phyloP scores from a whole-genome alignment of 2,329 filamentous ascomycete genomes.

The Alternaria solani region DNA sequence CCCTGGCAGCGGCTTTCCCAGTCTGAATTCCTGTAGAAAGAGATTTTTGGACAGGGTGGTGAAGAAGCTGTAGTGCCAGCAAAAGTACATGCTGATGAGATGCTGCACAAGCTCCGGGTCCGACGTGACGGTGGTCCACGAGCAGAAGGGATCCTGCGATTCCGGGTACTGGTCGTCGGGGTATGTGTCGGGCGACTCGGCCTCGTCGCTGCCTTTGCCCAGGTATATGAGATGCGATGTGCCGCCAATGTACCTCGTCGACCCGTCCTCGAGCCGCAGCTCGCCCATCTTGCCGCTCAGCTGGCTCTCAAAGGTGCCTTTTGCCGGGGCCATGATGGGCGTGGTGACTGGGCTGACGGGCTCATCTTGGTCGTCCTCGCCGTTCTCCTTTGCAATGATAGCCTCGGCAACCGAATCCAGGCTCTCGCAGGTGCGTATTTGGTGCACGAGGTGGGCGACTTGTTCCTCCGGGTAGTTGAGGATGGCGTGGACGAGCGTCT shows the following conservation, averaged over 20 bases:
- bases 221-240: slow-evolving; percentile 93
- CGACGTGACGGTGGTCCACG: slow-evolving; percentile 86
- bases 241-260: slow-evolving; percentile 89
- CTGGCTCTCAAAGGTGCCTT: slow-evolving; percentile 72
- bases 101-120: slow-evolving; percentile 83
- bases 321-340: slow-evolving; percentile 45
- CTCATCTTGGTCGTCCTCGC: slow-evolving; percentile 55
- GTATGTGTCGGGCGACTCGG: slow-evolving; percentile 43
- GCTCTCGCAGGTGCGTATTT: slow-evolving; percentile 86
- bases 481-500: slow-evolving; percentile 92
- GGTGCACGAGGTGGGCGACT: slow-evolving; percentile 79
- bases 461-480: slow-evolving; percentile 90
- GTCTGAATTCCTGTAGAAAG: slow-evolving; percentile 85
- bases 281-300: slow-evolving; percentile 94
- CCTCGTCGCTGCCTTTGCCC: slow-evolving; percentile 43
- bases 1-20: slow-evolving; percentile 67
- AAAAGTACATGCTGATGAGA: slow-evolving; percentile 97
- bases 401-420: slow-evolving; percentile 70
- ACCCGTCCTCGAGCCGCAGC: slow-evolving; percentile 84
- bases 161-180: slow-evolving; percentile 57
- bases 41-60: slow-evolving; percentile 85
- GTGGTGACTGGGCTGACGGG: slow-evolving; percentile 40
- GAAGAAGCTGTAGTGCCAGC: slow-evolving; percentile 97
- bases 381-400: slow-evolving; percentile 63
- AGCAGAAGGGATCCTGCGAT: slow-evolving; percentile 75